Percentiles rank a stretch among this genome's conserved stretches.
These are phyloP conservation scores for Microglena sp. DNA, from an alignment of 139 green algal species.

Conservation along the genomic window DNA sequence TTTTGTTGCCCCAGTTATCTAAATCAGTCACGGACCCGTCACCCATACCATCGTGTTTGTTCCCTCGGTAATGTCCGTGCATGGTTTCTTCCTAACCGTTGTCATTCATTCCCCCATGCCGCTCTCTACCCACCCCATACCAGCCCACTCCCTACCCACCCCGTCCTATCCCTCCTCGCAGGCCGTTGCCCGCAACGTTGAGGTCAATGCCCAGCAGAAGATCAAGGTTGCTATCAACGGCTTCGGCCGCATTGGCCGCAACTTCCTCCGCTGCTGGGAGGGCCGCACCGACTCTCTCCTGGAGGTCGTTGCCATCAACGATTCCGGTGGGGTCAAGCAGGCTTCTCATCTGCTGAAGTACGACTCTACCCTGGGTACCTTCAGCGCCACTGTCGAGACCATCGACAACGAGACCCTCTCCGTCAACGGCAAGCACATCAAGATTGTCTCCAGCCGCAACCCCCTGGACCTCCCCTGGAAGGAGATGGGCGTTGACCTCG, in stretches of 20 bases:
- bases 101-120: no score
- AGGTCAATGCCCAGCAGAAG: no score
- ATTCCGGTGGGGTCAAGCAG: slow-evolving; percentile 94
- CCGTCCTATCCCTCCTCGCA: no score
- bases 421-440: slow-evolving; percentile 92
- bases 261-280: slow-evolving; percentile 86
- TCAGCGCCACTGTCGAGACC: slow-evolving; percentile 86
- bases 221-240: slow-evolving; percentile 97
- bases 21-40: no score
- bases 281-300: slow-evolving; percentile 67
- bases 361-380: slow-evolving; percentile 95
- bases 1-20: no score
- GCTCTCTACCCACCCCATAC: no score
- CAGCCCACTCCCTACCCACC: no score
- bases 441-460: slow-evolving; percentile 90
- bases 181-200: no score
- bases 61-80: no score
- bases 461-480: slow-evolving; percentile 90
- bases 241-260: slow-evolving; percentile 94
- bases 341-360: slow-evolving; percentile 99
- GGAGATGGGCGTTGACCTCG: slow-evolving; percentile 83
- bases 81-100: no score
- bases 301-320: slow-evolving; percentile 92
- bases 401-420: slow-evolving; percentile 81
- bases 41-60: no score